phyloP scores from a whole-genome alignment of 2,329 filamentous ascomycete species.

The Lizonia empirigonia region DNA sequence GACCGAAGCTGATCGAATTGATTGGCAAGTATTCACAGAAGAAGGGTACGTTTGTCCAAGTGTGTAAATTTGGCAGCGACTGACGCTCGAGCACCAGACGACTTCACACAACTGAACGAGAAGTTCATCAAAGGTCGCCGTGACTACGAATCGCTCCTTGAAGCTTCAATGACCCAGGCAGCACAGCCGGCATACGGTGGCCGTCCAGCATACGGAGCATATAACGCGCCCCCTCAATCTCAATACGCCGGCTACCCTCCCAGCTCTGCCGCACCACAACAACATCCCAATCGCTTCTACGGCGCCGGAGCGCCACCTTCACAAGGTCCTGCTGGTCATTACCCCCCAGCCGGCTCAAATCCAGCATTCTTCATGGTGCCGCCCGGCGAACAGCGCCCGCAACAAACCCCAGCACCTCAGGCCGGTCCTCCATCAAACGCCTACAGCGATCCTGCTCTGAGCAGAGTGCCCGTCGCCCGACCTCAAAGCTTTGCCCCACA shows the following conservation, averaged over 20 bases:
- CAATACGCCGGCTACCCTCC: conserved; percentile 43
- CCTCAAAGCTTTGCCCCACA: conserved; percentile 52
- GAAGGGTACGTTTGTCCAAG: conserved; percentile 69
- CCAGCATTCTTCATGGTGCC: conserved; percentile 50
- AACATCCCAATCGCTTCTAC: conserved; percentile 40
- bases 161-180: conserved; percentile 96
- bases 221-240: conserved; percentile 41
- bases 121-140: conserved; percentile 99
- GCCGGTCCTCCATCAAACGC: conserved; percentile 41
- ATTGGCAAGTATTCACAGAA: conserved; percentile 99
- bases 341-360: conserved; percentile 44
- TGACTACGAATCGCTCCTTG: conserved; percentile 94
- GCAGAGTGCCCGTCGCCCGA: conserved; percentile 39
- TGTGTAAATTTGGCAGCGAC: not conserved
- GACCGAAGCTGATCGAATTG: conserved; percentile 94
- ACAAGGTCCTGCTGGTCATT: conserved; percentile 46
- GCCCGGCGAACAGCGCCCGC: conserved; percentile 37
- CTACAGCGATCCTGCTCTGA: conserved; percentile 48
- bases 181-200: conserved; percentile 78
- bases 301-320: conserved; percentile 37
- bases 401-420: conserved; percentile 39
- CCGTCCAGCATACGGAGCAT: conserved; percentile 52
- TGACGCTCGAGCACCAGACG: conserved; percentile 68
- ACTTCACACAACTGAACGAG: conserved; percentile 97
- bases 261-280: conserved; percentile 41